Conservation (phyloP, 1,284 basidiomycete genomes). For the Porogramme epimiltina region DNA sequence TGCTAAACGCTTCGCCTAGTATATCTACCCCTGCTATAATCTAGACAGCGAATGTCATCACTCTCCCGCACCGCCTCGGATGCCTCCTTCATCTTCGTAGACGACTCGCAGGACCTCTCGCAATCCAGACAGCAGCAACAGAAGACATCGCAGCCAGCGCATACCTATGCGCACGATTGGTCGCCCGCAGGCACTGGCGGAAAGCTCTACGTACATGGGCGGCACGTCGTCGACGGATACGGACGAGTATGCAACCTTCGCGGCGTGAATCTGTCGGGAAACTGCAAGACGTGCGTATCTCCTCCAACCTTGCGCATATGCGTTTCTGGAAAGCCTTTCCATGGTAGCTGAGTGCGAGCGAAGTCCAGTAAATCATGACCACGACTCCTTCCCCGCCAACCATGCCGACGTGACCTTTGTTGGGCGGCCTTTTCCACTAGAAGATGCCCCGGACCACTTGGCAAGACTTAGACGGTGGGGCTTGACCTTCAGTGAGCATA, state of each 20-base stretch:
- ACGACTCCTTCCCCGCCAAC: conserved; percentile 63
- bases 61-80: conserved; percentile 31
- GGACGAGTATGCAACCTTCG: conserved; percentile 78
- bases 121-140: conserved; percentile 1
- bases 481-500: conserved; percentile 81
- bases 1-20: too few species aligned
- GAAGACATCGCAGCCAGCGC: conserved; percentile 1
- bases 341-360: conserved; percentile 2
- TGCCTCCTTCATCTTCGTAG: conserved; percentile 38
- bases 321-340: not conserved
- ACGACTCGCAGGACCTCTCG: conserved; percentile 12
- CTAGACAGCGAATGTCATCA: conserved; percentile 10
- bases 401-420: conserved; percentile 75
- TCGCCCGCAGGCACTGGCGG: conserved; percentile 59
- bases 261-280: conserved; percentile 83
- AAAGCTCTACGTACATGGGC: conserved; percentile 57
- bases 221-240: conserved; percentile 76
- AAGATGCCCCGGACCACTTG: conserved; percentile 84
- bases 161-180: conserved; percentile 73
- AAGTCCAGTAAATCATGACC: conserved; percentile 66
- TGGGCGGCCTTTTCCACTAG: conserved; percentile 80
- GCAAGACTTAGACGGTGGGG: conserved; percentile 83
- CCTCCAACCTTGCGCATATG: conserved; percentile 11
- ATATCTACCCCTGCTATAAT: not conserved
- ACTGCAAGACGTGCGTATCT: conserved; percentile 76